Evolutionary conservation across 2,329 filamentous ascomycete genomes (phyloP).

Genomic region (Macrophomina phaseolina): DNA sequence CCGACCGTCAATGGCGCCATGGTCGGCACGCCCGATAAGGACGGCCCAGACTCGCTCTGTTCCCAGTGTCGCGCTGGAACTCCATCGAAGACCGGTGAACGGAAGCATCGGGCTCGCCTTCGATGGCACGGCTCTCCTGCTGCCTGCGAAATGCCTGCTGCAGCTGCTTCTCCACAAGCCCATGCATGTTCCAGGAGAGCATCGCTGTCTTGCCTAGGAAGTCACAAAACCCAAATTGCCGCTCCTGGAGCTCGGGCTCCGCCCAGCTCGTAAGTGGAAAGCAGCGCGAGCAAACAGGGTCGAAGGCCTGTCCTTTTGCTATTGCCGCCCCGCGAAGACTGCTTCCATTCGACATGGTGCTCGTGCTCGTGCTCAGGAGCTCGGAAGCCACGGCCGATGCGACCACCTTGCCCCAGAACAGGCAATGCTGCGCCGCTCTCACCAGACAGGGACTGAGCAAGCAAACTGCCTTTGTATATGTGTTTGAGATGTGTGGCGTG

Average conservation of each 20-base stretch:
- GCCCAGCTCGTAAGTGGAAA: neutral
- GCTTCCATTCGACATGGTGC: neutral
- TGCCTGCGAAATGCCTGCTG: neutral
- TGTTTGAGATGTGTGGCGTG: neutral
- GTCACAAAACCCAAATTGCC: neutral
- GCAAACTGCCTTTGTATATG: neutral
- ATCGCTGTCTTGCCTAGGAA: neutral
- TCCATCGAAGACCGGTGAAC: neutral
- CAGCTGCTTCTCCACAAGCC: conserved; percentile 4
- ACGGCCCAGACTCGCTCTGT: neutral
- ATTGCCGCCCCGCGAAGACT: neutral
- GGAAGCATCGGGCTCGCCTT: neutral
- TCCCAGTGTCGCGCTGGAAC: neutral
- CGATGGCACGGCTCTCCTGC: conserved; percentile 6
- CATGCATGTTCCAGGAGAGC: neutral
- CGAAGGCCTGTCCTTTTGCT: neutral
- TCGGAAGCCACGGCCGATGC: neutral
- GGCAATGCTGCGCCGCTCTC: neutral
- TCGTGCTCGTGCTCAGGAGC: conserved; percentile 7
- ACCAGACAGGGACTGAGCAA: neutral
- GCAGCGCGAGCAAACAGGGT: neutral
- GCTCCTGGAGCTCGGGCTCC: neutral
- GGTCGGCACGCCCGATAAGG: neutral
- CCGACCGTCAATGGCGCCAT: neutral
- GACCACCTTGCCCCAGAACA: neutral